Evolutionary conservation across 2,329 filamentous ascomycete genomes (phyloP).

Genomic region (Decorospora gaudefroyi): DNA sequence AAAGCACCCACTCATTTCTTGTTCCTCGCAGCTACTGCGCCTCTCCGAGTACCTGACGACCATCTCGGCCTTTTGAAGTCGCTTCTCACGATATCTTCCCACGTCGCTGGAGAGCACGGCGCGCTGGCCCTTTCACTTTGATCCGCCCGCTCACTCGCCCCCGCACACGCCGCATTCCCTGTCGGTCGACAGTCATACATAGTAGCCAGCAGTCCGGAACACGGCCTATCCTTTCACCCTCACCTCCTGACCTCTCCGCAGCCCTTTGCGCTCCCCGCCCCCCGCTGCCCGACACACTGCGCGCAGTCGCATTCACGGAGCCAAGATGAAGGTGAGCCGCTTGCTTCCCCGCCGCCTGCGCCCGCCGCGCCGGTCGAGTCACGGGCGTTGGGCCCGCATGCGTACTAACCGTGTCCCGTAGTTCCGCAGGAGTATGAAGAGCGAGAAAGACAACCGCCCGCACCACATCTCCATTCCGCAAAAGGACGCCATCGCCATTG

Average conservation of each 20-base stretch:
- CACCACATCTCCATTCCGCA: conserved; percentile 76
- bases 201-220: conserved; percentile 1
- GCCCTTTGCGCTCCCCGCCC: conserved; percentile 4
- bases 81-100: background rate
- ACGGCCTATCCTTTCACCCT: conserved; percentile 1
- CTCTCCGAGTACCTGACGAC: conserved; percentile 11
- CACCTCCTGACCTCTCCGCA: conserved; percentile 13
- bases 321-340: conserved; percentile 28
- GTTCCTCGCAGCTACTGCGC: conserved; percentile 10
- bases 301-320: conserved; percentile 22
- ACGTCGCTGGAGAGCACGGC: conserved; percentile 4
- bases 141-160: conserved; percentile 12
- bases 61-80: conserved; percentile 3
- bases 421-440: conserved; percentile 86
- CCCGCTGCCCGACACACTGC: no score
- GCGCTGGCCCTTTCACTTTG: conserved; percentile 4
- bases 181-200: conserved; percentile 8
- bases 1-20: conserved; percentile 12
- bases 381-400: conserved; percentile 23
- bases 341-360: conserved; percentile 10
- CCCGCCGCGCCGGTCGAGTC: conserved; percentile 22
- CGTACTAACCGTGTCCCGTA: conserved; percentile 39
- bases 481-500: conserved; percentile 85
- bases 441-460: conserved; percentile 76
- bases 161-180: conserved; percentile 16